Percentiles rank a stretch among this genome's conserved stretches.
These are phyloP conservation scores for Penicillium daleae DNA, from an alignment of 495 filamentous ascomycete genomes.

Conservation along the genomic window DNA sequence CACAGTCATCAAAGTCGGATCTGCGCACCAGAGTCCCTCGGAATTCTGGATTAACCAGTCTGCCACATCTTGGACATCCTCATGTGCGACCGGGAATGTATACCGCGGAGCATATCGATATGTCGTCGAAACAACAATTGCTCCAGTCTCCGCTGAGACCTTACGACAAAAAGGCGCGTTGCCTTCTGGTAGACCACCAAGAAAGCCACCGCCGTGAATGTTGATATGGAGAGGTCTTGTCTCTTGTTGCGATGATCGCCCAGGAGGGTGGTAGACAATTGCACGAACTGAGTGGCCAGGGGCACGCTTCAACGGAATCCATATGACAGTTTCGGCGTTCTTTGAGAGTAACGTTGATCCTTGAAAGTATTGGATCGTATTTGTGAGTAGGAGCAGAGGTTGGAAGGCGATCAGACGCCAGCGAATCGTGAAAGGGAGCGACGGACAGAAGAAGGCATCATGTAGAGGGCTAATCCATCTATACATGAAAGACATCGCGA, in stretches of 20 bases:
- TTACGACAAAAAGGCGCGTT: background rate
- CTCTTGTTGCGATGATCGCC: background rate
- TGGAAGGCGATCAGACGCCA: background rate
- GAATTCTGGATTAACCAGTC: background rate
- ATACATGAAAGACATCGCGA: background rate
- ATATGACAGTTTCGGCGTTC: background rate
- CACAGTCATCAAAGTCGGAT: background rate
- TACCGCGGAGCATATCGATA: slow-evolving; percentile 1
- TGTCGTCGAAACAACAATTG: background rate
- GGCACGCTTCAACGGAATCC: background rate
- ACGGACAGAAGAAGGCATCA: background rate
- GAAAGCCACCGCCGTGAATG: background rate
- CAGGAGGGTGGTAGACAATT: background rate
- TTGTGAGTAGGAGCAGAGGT: background rate
- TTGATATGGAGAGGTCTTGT: background rate
- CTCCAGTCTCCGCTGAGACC: background rate
- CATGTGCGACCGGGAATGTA: background rate
- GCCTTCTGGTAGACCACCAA: background rate
- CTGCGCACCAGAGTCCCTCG: background rate
- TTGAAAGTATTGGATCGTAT: slow-evolving; percentile 1
- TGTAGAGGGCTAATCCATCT: background rate
- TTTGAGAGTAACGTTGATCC: background rate
- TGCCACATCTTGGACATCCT: background rate
- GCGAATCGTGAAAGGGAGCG: background rate
- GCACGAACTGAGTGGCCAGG: background rate